phyloP scores from a whole-genome alignment of 2,329 filamentous ascomycete species.

The Curvularia eragrostidis region DNA sequence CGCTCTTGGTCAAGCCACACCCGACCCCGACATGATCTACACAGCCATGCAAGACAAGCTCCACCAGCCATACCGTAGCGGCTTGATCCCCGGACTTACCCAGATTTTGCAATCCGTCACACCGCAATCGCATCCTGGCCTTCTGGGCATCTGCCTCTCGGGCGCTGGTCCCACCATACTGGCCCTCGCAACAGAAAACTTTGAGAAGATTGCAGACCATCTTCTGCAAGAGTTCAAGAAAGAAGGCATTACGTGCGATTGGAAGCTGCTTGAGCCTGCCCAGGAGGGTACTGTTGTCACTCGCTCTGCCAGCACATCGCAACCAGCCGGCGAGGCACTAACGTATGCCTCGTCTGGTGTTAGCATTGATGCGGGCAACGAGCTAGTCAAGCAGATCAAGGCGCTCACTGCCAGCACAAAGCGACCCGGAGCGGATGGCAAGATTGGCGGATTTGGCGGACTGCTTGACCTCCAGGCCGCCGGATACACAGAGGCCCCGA shows the following conservation, averaged over 20 bases:
- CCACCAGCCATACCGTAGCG: constrained; percentile 94
- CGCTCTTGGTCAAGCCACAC: constrained; percentile 86
- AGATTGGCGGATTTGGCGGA: constrained; percentile 95
- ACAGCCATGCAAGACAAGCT: constrained; percentile 98
- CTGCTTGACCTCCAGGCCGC: constrained; percentile 78
- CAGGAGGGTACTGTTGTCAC: constrained; percentile 66
- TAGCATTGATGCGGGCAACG: constrained; percentile 91
- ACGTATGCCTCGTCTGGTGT: constrained; percentile 95
- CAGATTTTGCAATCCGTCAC: constrained; percentile 93
- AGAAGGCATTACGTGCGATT: constrained; percentile 78
- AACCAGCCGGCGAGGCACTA: constrained; percentile 54
- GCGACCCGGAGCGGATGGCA: constrained; percentile 85
- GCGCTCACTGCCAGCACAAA: constrained; percentile 83
- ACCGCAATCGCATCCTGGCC: constrained; percentile 81
- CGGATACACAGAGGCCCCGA: constrained; percentile 75
- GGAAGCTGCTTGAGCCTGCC: constrained; percentile 88
- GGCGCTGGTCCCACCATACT: constrained; percentile 95
- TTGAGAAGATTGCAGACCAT: constrained; percentile 80
- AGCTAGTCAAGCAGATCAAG: constrained; percentile 92
- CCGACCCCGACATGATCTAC: constrained; percentile 92
- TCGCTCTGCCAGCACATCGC: constrained; percentile 26
- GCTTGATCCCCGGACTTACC: constrained; percentile 86
- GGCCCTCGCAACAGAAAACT: constrained; percentile 88
- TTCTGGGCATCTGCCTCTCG: constrained; percentile 92
- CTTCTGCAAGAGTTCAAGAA: constrained; percentile 76